Percentiles rank a stretch among this genome's conserved stretches.
Evolutionary conservation across 2,329 filamentous ascomycete species (phyloP).

Genomic region (Diaporthe aspalathi): DNA sequence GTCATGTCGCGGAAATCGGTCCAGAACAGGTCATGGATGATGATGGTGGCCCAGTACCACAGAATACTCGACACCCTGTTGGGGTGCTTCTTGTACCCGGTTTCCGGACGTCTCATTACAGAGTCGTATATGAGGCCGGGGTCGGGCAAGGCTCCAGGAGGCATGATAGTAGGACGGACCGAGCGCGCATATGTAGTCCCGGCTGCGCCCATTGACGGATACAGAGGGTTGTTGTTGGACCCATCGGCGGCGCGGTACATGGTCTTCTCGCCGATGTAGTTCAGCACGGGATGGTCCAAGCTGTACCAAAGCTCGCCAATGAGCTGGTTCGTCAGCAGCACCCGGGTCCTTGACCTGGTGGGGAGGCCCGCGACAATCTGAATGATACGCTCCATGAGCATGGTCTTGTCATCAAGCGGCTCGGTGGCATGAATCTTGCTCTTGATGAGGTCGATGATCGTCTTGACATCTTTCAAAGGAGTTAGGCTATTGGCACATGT

Average conservation of each 20-base stretch:
- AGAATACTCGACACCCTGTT: conserved; percentile 79
- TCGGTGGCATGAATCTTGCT: conserved; percentile 72
- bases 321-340: conserved; percentile 74
- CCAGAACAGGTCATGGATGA: conserved; percentile 79
- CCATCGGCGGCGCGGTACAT: conserved; percentile 78
- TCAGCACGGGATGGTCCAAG: conserved; percentile 77
- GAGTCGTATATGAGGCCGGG: conserved; percentile 72
- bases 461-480: conserved; percentile 66
- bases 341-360: conserved; percentile 68
- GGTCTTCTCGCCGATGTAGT: conserved; percentile 71
- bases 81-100: conserved; percentile 67
- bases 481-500: neutral
- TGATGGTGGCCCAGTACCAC: conserved; percentile 79
- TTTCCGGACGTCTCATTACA: conserved; percentile 63
- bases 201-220: conserved; percentile 74
- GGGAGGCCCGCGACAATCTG: conserved; percentile 76
- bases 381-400: conserved; percentile 80
- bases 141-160: conserved; percentile 75
- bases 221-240: conserved; percentile 75
- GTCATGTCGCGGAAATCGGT: conserved; percentile 71
- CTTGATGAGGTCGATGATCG: conserved; percentile 69
- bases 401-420: conserved; percentile 78
- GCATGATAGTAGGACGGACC: conserved; percentile 67
- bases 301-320: conserved; percentile 77
- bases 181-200: conserved; percentile 75